phyloP scores from a whole-genome alignment of 1,139 yeast genomes.

The Zygotorulaspora mrakii region DNA sequence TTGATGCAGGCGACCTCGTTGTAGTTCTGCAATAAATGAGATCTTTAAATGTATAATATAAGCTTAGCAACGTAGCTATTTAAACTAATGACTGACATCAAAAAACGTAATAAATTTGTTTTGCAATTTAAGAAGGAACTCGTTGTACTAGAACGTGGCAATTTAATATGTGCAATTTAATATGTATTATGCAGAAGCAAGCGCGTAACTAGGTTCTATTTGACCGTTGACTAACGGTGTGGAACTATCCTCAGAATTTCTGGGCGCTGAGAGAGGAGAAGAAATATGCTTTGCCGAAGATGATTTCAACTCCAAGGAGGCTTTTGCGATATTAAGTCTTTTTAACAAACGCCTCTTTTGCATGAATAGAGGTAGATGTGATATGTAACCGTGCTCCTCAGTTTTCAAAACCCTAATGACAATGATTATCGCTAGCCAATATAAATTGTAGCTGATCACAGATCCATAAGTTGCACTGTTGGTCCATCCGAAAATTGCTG shows the following conservation, averaged over 20 bases:
- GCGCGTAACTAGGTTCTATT: neutral
- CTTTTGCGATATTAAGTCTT: slow-evolving; percentile 37
- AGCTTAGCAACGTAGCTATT: slow-evolving; percentile 1
- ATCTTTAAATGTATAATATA: neutral
- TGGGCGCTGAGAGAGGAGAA: slow-evolving; percentile 13
- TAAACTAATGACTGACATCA: no score
- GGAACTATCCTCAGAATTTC: slow-evolving; percentile 33
- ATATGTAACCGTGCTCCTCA: slow-evolving; percentile 65
- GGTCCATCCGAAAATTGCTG: slow-evolving; percentile 93
- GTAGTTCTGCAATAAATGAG: slow-evolving; percentile 51
- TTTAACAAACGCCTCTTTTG: slow-evolving; percentile 56
- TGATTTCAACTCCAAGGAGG: slow-evolving; percentile 24
- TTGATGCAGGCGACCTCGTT: slow-evolving; percentile 91
- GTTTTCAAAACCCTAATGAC: slow-evolving; percentile 49
- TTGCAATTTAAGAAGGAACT: no score
- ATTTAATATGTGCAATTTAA: neutral
- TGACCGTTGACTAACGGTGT: slow-evolving; percentile 25
- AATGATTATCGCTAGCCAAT: slow-evolving; percentile 66
- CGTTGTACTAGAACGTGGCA: no score
- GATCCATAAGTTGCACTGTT: slow-evolving; percentile 94
- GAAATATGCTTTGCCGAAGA: slow-evolving; percentile 10
- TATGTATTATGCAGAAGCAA: no score
- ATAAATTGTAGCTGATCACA: slow-evolving; percentile 66
- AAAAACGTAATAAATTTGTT: no score
- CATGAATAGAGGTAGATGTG: slow-evolving; percentile 56